phyloP scores from a whole-genome alignment of 352 stramenopile genomes.

The Globisporangium iwayamae region DNA sequence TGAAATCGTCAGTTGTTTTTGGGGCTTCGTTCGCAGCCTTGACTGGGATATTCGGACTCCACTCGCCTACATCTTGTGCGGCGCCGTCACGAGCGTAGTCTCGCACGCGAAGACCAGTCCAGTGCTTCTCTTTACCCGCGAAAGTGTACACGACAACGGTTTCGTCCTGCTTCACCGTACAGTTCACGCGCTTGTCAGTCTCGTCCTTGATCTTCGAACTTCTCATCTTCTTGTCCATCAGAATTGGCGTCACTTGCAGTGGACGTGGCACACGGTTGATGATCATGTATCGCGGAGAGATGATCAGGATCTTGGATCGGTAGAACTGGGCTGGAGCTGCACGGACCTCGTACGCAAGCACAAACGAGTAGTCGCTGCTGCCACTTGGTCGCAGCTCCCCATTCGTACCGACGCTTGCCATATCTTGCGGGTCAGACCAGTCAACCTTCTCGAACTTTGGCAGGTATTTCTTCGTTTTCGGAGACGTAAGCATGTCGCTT shows the following conservation, averaged over 20 bases:
- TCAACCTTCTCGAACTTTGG: conserved; percentile 66
- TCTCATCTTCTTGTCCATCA: conserved; percentile 73
- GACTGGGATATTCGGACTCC: conserved; percentile 52
- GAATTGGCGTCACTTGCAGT: conserved; percentile 69
- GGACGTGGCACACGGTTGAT: conserved; percentile 56
- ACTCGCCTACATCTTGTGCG: conserved; percentile 44
- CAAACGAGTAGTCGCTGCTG: conserved; percentile 55
- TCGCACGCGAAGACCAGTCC: conserved; percentile 57
- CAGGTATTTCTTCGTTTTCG: conserved; percentile 65
- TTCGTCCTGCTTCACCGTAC: conserved; percentile 48
- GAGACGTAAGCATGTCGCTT: conserved; percentile 41
- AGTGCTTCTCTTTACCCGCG: conserved; percentile 65
- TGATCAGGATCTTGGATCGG: conserved; percentile 75
- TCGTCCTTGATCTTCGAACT: conserved; percentile 29
- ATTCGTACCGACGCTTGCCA: conserved; percentile 71
- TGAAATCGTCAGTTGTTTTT: conserved; percentile 36
- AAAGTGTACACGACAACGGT: conserved; percentile 65
- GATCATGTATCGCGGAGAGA: conserved; percentile 76
- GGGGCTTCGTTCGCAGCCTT: conserved; percentile 27
- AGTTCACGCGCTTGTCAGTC: conserved; percentile 29
- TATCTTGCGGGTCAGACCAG: conserved; percentile 71
- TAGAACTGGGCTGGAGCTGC: conserved; percentile 80
- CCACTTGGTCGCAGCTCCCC: conserved; percentile 52
- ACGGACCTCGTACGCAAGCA: conserved; percentile 79
- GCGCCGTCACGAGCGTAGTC: conserved; percentile 47